Evolutionary conservation across 2,329 filamentous ascomycete genomes (phyloP), one percentile per base, ranked within the genome.

Genomic region (Fusarium bulbicola): DNA sequence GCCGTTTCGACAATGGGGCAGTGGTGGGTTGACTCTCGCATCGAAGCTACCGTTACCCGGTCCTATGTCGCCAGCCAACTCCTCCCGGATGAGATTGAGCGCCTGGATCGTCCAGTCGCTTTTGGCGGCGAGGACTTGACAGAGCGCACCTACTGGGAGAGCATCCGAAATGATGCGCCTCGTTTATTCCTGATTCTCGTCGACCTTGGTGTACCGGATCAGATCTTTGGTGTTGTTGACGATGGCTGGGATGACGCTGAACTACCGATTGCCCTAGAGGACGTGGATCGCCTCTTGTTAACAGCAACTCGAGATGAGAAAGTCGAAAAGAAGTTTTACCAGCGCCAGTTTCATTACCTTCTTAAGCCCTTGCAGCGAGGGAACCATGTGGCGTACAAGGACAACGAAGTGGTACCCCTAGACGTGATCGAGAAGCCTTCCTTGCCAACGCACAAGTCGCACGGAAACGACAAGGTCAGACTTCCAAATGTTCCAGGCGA

Each of bases 191-290:
- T 95, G 52, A 90, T 93, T 43, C 84, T 95, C 32, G 85, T 90
- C 60, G 92, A 94, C 76, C 84, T 94, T 30, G 91, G 90, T 37
- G 86, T 92, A 16, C 89, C 92, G 1, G 91, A 93, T 74, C 91
- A 92, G 79, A 94, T 95, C 68, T 95, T 95, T 77, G 89, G 89
- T 46, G 85, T 93, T 59, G 90, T 94, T 65, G 92, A 95, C 80
- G 90, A 92, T 77, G 92, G 91, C 28, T 94, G 92, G 92, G 91
- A 93, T 74, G 93, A 95, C 77, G 87, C 90, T 59, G 92, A 95
- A 81, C 84, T 95, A 46, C 93, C 93, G 10, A 86, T 95, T 53
- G 85, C 90, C 9, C 83, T 88, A 59, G 90, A 92, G 57, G 89
- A 92, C 66, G 87, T 94, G 50, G 86, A 88, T 74, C 88, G 88